These are phyloP conservation scores for Alternaria ethzedia DNA, from an alignment of 2,329 filamentous ascomycete species.

Conservation along the genomic window DNA sequence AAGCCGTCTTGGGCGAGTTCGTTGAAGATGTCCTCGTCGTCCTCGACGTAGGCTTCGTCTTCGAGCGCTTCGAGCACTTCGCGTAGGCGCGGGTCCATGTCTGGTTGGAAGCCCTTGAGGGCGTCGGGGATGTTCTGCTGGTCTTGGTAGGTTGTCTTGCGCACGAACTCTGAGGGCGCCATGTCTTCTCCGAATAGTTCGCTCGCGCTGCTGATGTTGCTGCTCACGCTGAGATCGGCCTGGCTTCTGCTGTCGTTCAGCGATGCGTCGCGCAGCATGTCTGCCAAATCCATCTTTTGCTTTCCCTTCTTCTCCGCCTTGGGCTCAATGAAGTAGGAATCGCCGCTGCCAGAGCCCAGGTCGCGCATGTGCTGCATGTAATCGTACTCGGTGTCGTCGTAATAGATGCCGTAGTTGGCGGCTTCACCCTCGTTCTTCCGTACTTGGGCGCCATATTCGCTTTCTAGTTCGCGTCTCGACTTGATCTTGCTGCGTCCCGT, in stretches of 20 bases:
- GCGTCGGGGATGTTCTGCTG: conserved; percentile 92
- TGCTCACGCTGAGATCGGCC: conserved; percentile 52
- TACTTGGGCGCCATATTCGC: conserved; percentile 72
- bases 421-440: conserved; percentile 95
- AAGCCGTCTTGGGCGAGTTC: conserved; percentile 71
- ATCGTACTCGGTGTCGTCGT: conserved; percentile 93
- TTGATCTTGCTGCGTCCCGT: conserved; percentile 60
- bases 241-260: conserved; percentile 52
- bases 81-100: conserved; percentile 92
- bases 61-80: conserved; percentile 94
- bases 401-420: conserved; percentile 91
- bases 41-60: conserved; percentile 91
- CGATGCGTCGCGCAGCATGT: conserved; percentile 69
- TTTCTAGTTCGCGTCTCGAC: conserved; percentile 77
- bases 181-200: conserved; percentile 75
- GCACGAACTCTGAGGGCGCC: conserved; percentile 79
- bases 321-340: conserved; percentile 82
- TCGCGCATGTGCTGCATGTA: conserved; percentile 99
- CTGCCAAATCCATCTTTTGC: conserved; percentile 79
- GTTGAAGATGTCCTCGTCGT: conserved; percentile 82
- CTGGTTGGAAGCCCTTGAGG: conserved; percentile 91
- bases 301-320: conserved; percentile 70
- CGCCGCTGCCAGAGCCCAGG: conserved; percentile 68
- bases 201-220: conserved; percentile 49
- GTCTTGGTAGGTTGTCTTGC: conserved; percentile 81